Percentiles rank a stretch among this genome's conserved stretches.
These are phyloP conservation scores for Globisporangium cystogenes DNA, from an alignment of 352 stramenopile species.

Conservation along the genomic window DNA sequence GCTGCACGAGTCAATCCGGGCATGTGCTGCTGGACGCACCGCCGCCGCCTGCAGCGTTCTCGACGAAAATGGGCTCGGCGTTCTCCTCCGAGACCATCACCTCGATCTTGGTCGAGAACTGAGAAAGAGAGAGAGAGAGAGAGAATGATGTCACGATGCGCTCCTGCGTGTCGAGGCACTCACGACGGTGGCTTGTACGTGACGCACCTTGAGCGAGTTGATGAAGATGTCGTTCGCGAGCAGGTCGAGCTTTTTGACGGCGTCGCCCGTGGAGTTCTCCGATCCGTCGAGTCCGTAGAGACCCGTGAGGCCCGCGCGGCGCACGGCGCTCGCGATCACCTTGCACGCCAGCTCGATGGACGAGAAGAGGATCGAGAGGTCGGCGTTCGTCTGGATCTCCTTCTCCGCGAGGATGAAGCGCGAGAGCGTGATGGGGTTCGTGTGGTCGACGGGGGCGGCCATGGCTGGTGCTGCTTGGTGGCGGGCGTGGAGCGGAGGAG, in stretches of 20 bases:
- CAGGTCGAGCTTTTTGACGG: conserved; percentile 99
- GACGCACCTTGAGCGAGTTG: conserved; percentile 89
- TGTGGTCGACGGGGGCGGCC: conserved; percentile 56
- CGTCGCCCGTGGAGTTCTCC: conserved; percentile 96
- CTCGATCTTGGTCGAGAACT: conserved; percentile 95
- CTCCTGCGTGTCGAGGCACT: too few relatives aligned
- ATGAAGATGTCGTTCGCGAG: conserved; percentile 99
- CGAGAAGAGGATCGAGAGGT: conserved; percentile 95
- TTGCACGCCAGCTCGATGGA: conserved; percentile 96
- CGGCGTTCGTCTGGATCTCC: conserved; percentile 89
- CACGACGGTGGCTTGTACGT: too few relatives aligned
- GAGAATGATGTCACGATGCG: not conserved
- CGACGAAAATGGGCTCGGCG: conserved; percentile 96
- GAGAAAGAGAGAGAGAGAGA: not conserved
- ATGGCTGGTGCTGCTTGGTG: conserved; percentile 18
- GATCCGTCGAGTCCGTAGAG: conserved; percentile 96
- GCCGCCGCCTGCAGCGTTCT: conserved; percentile 32
- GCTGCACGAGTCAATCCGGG: too few relatives aligned
- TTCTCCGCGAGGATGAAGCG: conserved; percentile 93
- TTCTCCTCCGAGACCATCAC: conserved; percentile 98
- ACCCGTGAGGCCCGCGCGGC: conserved; percentile 89
- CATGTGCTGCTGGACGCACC: not conserved
- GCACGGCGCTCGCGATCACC: conserved; percentile 95
- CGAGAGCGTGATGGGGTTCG: conserved; percentile 91
- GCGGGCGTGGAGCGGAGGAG: conserved; percentile 10